These are phyloP conservation scores for Cyanidiococcus yangmingshanensis DNA, from an alignment of 23 red algal genomes.

Conservation along the genomic window DNA sequence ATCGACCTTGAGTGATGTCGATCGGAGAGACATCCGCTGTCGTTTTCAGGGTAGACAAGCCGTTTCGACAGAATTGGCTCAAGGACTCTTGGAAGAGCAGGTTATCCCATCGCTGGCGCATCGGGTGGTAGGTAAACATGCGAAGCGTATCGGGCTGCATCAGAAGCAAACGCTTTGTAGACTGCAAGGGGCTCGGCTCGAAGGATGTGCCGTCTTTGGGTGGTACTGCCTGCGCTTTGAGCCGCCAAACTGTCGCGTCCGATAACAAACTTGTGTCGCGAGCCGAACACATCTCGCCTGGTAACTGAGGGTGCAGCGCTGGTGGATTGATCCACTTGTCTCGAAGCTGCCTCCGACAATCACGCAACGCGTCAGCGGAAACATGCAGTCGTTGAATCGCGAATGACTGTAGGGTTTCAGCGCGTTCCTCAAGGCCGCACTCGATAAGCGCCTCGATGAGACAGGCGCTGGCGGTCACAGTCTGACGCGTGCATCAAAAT, in stretches of 20 bases:
- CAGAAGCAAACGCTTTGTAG: no score
- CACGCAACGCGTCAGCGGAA: background rate
- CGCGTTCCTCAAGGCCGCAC: background rate
- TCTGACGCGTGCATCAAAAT: background rate
- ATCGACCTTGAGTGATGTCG: constrained; percentile 10
- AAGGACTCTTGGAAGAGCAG: background rate
- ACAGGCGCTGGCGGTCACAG: background rate
- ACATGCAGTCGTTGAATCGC: background rate
- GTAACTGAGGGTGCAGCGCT: no score
- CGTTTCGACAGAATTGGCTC: background rate
- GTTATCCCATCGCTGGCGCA: constrained; percentile 18
- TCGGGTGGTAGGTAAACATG: background rate
- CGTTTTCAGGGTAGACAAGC: background rate
- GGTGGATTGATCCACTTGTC: no score
- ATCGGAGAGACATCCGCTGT: background rate
- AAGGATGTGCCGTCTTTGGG: no score
- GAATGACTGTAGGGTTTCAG: background rate
- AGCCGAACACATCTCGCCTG: no score
- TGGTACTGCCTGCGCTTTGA: no score
- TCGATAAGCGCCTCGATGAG: background rate
- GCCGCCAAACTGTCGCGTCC: no score
- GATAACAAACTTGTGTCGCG: no score
- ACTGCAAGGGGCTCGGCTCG: no score
- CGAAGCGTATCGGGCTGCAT: no score
- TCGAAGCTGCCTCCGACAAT: background rate